phyloP scores from a whole-genome alignment of 495 filamentous ascomycete genomes.

The Delitschia confertaspora region DNA sequence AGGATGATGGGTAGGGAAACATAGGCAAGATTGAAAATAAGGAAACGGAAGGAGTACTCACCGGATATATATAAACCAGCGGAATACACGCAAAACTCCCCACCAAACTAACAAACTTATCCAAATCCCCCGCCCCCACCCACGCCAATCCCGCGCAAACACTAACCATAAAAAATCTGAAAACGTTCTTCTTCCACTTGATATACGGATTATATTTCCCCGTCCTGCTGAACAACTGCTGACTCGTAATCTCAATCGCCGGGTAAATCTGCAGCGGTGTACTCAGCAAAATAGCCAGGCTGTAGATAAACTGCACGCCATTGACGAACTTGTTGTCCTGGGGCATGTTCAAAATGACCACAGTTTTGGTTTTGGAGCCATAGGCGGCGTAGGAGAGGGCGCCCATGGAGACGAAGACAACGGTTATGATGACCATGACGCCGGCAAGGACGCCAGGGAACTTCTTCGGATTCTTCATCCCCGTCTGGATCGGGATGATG shows the following conservation, averaged over 20 bases:
- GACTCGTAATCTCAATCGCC: conserved; percentile 73
- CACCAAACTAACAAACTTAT: conserved; percentile 93
- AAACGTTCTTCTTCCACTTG: conserved; percentile 98
- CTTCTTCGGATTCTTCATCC: conserved; percentile 80
- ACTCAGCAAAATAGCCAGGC: conserved; percentile 82
- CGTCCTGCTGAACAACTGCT: conserved; percentile 66
- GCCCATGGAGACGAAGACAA: conserved; percentile 84
- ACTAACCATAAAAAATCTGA: conserved; percentile 84
- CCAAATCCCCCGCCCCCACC: conserved; percentile 84
- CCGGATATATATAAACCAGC: conserved; percentile 94
- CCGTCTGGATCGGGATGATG: conserved; percentile 98
- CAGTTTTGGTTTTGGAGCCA: conserved; percentile 87
- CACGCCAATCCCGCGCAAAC: conserved; percentile 80
- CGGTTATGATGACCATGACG: conserved; percentile 90
- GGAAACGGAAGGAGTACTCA: conserved; percentile 41
- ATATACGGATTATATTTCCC: conserved; percentile 93
- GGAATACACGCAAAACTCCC: conserved; percentile 98
- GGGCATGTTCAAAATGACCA: conserved; percentile 89
- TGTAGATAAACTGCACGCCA: conserved; percentile 90
- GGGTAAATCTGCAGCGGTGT: conserved; percentile 96
- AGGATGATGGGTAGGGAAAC: conserved; percentile 3
- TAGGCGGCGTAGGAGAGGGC: conserved; percentile 93
- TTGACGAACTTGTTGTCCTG: conserved; percentile 96
- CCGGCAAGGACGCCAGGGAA: conserved; percentile 77
- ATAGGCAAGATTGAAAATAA: too few species aligned